phyloP scores from a whole-genome alignment of 164 flowering plant genomes.

The Macadamia tetraphylla region DNA sequence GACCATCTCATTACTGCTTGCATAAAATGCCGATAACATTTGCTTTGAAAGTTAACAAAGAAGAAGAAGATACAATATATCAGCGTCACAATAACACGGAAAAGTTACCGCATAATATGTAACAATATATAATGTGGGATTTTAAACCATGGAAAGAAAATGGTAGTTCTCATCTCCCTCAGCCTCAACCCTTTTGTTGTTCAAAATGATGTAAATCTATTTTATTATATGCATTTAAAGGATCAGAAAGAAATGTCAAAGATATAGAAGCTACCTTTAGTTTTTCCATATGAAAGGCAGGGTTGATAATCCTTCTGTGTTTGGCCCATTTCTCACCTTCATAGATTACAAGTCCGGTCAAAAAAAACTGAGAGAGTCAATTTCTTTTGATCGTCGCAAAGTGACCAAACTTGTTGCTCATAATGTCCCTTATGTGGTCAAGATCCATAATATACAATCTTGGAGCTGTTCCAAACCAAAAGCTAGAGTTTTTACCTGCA shows the following conservation, averaged over 20 bases:
- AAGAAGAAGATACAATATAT: background rate
- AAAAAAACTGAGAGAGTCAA: background rate
- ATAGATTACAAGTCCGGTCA: background rate
- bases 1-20: slow-evolving; percentile 8
- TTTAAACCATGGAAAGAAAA: too few relatives aligned
- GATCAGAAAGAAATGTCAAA: background rate
- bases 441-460: background rate
- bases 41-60: background rate
- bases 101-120: background rate
- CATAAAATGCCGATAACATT: slow-evolving; percentile 10
- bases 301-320: background rate
- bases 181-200: too few relatives aligned
- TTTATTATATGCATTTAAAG: background rate
- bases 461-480: background rate
- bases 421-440: background rate
- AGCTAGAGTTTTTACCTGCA: background rate
- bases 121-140: background rate
- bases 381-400: background rate
- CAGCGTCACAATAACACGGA: background rate
- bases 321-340: background rate
- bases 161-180: too few relatives aligned
- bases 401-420: background rate
- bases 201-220: background rate
- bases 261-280: background rate
- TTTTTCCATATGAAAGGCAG: background rate